These are phyloP conservation scores for Colletotrichum sp. DNA, from an alignment of 2,329 filamentous ascomycete genomes.

Conservation along the genomic window DNA sequence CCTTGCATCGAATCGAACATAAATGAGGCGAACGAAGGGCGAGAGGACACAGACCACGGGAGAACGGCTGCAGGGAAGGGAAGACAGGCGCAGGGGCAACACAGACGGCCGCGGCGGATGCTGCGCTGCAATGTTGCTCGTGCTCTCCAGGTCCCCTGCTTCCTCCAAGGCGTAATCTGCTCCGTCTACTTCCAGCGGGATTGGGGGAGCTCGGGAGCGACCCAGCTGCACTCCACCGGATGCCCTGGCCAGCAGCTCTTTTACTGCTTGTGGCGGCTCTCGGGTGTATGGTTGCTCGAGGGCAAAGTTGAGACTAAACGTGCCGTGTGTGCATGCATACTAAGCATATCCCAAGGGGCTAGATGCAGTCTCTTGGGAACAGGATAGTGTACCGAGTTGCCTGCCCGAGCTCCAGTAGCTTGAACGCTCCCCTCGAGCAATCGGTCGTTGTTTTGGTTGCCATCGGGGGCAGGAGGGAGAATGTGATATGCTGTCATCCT, in stretches of 20 bases:
- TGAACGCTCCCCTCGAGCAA: background rate
- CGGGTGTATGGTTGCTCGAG: background rate
- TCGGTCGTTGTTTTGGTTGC: background rate
- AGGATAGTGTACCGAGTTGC: background rate
- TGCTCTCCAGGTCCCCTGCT: slow-evolving; percentile 15
- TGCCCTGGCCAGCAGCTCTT: background rate
- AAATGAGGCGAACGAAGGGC: slow-evolving; percentile 17
- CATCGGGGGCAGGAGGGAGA: background rate
- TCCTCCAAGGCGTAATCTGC: background rate
- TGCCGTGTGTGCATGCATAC: background rate
- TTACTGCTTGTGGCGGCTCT: background rate
- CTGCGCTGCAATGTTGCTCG: slow-evolving; percentile 18
- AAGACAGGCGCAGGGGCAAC: slow-evolving; percentile 21
- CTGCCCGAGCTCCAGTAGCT: background rate
- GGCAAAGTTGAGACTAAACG: background rate
- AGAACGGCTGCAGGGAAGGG: slow-evolving; percentile 22
- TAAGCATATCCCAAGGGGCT: background rate
- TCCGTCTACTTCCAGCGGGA: background rate
- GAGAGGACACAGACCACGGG: slow-evolving; percentile 22
- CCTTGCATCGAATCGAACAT: slow-evolving; percentile 17
- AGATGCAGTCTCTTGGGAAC: background rate
- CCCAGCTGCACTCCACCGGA: slow-evolving; percentile 3
- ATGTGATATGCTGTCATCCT: background rate
- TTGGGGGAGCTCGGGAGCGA: background rate
- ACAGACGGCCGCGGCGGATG: slow-evolving; percentile 15